Evolutionary conservation across 2,329 filamentous ascomycete species (phyloP).

Genomic region (Epichloe typhina): DNA sequence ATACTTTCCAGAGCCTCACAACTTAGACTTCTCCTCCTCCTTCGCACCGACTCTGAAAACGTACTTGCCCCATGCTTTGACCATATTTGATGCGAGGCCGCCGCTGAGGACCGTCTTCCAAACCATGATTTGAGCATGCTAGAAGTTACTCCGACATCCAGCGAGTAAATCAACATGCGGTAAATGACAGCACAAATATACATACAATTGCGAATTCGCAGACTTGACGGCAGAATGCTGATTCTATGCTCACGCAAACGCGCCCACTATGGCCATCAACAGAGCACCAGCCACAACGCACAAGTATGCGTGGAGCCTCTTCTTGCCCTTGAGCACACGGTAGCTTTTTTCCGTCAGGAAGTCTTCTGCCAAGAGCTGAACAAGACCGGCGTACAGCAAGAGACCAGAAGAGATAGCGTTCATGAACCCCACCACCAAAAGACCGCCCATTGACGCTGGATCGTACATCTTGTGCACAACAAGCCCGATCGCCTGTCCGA

Average conservation of each 20-base stretch:
- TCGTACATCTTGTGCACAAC: slow-evolving; percentile 69
- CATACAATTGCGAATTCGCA: too few relatives aligned
- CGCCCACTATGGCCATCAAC: slow-evolving; percentile 59
- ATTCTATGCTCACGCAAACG: slow-evolving; percentile 43
- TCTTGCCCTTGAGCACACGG: slow-evolving; percentile 47
- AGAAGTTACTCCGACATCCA: too few relatives aligned
- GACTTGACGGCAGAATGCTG: not conserved
- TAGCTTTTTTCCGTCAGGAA: slow-evolving; percentile 66
- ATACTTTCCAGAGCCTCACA: not conserved
- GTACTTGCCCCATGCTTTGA: slow-evolving; percentile 49
- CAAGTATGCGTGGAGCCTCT: slow-evolving; percentile 47
- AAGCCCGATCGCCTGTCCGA: slow-evolving; percentile 74
- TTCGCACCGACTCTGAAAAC: slow-evolving; percentile 29
- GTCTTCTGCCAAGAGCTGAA: slow-evolving; percentile 75
- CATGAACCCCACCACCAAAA: slow-evolving; percentile 76
- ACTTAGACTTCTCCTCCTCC: slow-evolving; percentile 1
- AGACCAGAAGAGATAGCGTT: slow-evolving; percentile 75
- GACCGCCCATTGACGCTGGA: slow-evolving; percentile 52
- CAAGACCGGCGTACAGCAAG: slow-evolving; percentile 68
- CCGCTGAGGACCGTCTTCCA: slow-evolving; percentile 23
- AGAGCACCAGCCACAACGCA: slow-evolving; percentile 50
- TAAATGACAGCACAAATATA: too few relatives aligned
- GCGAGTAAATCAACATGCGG: too few relatives aligned
- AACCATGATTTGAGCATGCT: too few relatives aligned
- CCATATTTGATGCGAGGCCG: slow-evolving; percentile 32